Conservation (phyloP, 768 basidiomycete species). For the Termitomyces sp. region DNA sequence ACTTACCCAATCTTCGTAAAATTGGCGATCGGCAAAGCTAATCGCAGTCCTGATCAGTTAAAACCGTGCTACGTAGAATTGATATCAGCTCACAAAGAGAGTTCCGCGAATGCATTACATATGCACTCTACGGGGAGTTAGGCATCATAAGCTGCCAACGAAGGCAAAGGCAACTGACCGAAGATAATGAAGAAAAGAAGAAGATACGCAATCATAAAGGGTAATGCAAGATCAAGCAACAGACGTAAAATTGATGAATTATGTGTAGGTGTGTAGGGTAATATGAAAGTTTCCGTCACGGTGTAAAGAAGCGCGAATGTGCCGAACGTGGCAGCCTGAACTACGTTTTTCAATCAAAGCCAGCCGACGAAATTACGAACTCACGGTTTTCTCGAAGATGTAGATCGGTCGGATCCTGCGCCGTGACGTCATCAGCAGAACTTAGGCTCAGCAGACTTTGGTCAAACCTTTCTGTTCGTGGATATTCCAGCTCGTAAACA, state of each 20-base stretch:
- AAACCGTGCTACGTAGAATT: not conserved
- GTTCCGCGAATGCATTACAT: conserved; percentile 92
- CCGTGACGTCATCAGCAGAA: conserved; percentile 1
- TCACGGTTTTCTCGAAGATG: conserved; percentile 67
- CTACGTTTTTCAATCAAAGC: conserved; percentile 36
- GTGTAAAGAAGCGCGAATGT: conserved; percentile 92
- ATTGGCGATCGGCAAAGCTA: conserved; percentile 95
- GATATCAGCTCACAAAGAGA: conserved; percentile 68
- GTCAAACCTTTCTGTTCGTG: conserved; percentile 73
- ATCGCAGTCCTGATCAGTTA: not conserved
- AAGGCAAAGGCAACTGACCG: conserved; percentile 34
- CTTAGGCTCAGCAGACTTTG: not conserved
- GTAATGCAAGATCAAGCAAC: conserved; percentile 81
- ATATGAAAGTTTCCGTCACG: conserved; percentile 92
- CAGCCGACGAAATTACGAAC: conserved; percentile 19
- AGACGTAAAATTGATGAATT: conserved; percentile 72
- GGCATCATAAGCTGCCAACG: not conserved
- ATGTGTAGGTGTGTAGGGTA: conserved; percentile 68
- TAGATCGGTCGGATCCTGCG: conserved; percentile 73
- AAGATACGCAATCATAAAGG: conserved; percentile 91
- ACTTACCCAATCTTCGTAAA: conserved; percentile 93
- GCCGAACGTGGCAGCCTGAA: conserved; percentile 82
- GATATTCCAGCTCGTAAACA: conserved; percentile 96
- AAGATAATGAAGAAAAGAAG: conserved; percentile 85
- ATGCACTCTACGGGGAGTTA: conserved; percentile 67